Evolutionary conservation across 768 basidiomycete species (phyloP).

Genomic region (Hericium rajendrae): DNA sequence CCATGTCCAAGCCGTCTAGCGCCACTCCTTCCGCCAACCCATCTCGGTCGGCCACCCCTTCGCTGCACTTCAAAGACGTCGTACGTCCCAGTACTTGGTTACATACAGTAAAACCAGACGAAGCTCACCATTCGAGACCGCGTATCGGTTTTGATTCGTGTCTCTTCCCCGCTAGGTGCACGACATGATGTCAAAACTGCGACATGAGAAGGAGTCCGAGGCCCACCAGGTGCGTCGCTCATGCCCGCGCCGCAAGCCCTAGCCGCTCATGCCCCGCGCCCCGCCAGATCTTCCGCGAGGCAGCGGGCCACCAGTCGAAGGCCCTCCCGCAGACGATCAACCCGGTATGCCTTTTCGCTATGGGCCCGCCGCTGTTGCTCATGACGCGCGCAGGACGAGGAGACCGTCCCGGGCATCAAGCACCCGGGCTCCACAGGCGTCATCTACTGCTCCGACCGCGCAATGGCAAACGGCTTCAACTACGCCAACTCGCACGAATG

Average conservation of each 20-base stretch:
- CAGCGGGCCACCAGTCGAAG: slow-evolving; percentile 60
- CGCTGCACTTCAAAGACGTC: slow-evolving; percentile 29
- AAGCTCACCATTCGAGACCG: slow-evolving; percentile 8
- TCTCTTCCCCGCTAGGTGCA: slow-evolving; percentile 45
- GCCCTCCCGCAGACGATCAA: slow-evolving; percentile 58
- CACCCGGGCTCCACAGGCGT: slow-evolving; percentile 60
- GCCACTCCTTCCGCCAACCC: slow-evolving; percentile 6
- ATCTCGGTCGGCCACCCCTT: slow-evolving; percentile 15
- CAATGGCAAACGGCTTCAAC: slow-evolving; percentile 91
- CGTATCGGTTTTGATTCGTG: slow-evolving; percentile 19
- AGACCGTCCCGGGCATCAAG: slow-evolving; percentile 82
- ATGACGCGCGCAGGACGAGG: slow-evolving; percentile 49
- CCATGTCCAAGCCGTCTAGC: slow-evolving; percentile 15
- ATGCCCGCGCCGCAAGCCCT: not conserved
- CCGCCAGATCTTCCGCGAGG: slow-evolving; percentile 62
- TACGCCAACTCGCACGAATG: slow-evolving; percentile 72
- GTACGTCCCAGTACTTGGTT: slow-evolving; percentile 22
- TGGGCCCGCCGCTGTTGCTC: not conserved
- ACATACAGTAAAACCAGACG: slow-evolving; percentile 3
- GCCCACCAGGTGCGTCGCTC: slow-evolving; percentile 60
- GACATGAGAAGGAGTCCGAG: slow-evolving; percentile 77
- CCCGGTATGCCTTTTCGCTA: slow-evolving; percentile 34
- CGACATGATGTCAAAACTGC: slow-evolving; percentile 57
- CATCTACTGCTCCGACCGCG: slow-evolving; percentile 87
- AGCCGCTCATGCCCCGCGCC: not conserved